Percentiles rank a stretch among this genome's conserved stretches.
Evolutionary conservation across 352 stramenopile genomes (phyloP).

Genomic region (Phytopythium kandeliae): DNA sequence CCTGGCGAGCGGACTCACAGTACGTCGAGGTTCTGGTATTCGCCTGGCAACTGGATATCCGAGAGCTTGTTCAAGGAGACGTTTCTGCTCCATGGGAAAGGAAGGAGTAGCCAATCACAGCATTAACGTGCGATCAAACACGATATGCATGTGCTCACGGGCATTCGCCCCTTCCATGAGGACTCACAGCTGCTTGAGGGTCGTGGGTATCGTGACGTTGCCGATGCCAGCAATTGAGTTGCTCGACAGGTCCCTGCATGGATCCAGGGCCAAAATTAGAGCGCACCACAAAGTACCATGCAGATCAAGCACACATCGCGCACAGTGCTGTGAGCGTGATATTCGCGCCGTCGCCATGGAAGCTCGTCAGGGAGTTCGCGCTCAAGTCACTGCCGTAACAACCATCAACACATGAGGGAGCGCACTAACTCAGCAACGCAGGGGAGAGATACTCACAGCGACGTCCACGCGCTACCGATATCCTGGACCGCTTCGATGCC

Average conservation of each 20-base stretch:
- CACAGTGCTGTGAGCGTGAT: slow-evolving; percentile 1
- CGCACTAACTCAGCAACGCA: background rate
- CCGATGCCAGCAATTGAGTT: background rate
- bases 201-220: background rate
- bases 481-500: background rate
- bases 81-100: background rate
- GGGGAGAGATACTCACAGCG: background rate
- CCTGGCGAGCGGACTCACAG: slow-evolving; percentile 3
- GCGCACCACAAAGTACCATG: too few relatives aligned
- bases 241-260: slow-evolving; percentile 1
- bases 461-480: slow-evolving; percentile 1
- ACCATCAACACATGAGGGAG: background rate
- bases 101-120: background rate
- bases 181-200: slow-evolving; percentile 1
- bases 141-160: too few relatives aligned
- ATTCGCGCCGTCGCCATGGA: background rate
- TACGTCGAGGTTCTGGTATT: background rate
- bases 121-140: too few relatives aligned
- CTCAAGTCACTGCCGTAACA: slow-evolving; percentile 4
- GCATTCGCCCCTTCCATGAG: too few relatives aligned
- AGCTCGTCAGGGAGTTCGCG: slow-evolving; percentile 4
- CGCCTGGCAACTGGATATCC: background rate
- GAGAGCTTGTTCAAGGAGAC: slow-evolving; percentile 5
- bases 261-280: background rate
- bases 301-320: background rate